These are phyloP conservation scores for Trichoderma reesei DNA, from an alignment of 495 filamentous ascomycete species.

Conservation along the genomic window DNA sequence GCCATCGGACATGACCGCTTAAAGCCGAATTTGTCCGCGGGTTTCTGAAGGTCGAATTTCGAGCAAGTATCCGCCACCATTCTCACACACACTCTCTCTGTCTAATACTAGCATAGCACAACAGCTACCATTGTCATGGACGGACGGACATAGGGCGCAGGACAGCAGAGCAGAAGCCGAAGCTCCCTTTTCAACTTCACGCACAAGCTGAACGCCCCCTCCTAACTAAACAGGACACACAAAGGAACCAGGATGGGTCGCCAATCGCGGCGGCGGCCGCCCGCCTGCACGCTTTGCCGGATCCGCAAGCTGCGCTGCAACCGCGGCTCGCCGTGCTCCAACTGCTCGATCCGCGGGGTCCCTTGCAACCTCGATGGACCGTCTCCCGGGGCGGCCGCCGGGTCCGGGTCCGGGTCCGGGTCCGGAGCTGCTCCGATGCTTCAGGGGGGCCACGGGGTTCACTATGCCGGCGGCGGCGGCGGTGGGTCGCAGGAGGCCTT, in stretches of 20 bases:
- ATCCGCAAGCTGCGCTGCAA: constrained; percentile 22
- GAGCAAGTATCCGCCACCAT: not conserved
- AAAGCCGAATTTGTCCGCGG: not conserved
- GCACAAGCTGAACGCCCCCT: no score
- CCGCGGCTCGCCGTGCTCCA: constrained; percentile 20
- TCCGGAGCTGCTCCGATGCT: not conserved
- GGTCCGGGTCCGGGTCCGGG: no score
- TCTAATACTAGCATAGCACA: not conserved
- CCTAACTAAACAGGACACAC: no score
- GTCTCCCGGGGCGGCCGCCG: constrained; percentile 6
- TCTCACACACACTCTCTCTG: not conserved
- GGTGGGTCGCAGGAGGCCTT: not conserved
- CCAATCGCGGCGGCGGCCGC: not conserved
- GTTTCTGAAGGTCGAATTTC: not conserved
- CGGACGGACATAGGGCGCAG: no score
- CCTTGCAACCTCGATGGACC: constrained; percentile 15
- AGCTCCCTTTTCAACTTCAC: no score
- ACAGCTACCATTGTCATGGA: not conserved
- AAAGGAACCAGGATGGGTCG: no score
- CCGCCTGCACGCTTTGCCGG: constrained; percentile 15
- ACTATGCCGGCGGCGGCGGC: no score
- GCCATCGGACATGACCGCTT: not conserved
- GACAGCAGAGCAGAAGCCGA: no score
- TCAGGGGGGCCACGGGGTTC: no score
- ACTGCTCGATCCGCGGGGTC: constrained; percentile 21